These are phyloP conservation scores for Calonectria crousiana DNA, from an alignment of 2,329 filamentous ascomycete genomes.

Conservation along the genomic window DNA sequence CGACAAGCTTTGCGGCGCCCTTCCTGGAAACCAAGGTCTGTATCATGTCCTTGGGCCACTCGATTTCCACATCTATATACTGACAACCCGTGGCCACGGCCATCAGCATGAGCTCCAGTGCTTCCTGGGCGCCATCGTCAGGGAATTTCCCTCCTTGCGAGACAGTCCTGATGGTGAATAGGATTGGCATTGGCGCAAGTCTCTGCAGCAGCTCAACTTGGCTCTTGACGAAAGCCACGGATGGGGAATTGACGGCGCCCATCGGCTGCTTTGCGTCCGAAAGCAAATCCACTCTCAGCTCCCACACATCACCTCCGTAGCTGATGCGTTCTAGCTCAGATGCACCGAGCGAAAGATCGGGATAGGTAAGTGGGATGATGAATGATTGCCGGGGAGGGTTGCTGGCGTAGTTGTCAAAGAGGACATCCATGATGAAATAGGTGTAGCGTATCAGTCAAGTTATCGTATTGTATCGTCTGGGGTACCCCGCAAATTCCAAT, in stretches of 20 bases:
- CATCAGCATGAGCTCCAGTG: constrained; percentile 9
- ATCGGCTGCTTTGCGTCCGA: neutral
- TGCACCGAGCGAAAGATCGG: neutral
- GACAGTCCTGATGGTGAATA: constrained; percentile 7
- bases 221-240: neutral
- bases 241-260: neutral
- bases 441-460: neutral
- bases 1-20: neutral
- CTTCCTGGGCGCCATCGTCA: neutral
- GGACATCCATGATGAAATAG: constrained; percentile 4
- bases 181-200: neutral
- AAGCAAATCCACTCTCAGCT: constrained; percentile 4
- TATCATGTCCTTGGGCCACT: constrained; percentile 1
- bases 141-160: constrained; percentile 15
- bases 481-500: neutral
- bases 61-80: constrained; percentile 19
- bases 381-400: constrained; percentile 2
- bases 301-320: constrained; percentile 17
- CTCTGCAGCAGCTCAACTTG: neutral
- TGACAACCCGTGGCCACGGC: neutral
- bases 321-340: neutral
- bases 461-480: no score
- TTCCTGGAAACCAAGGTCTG: neutral
- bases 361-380: constrained; percentile 13
- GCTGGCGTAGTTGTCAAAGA: neutral